Conservation (phyloP, 495 filamentous ascomycete genomes). For the Clavariopsis aquatica region DNA sequence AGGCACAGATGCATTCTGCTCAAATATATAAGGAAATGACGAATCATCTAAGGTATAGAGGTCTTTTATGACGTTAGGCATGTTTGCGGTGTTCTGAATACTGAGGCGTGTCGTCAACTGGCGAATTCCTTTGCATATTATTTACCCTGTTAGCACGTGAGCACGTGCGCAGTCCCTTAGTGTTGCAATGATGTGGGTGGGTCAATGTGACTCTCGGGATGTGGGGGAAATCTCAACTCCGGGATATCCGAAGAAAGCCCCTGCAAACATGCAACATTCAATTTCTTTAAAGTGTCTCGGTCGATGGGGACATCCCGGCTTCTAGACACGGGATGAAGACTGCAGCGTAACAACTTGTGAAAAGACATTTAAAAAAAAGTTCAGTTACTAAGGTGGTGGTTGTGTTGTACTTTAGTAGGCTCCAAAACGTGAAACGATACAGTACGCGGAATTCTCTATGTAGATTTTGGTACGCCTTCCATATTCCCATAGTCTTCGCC, state of each 20-base stretch:
- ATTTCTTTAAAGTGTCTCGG: too few species aligned
- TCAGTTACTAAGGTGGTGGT: too few species aligned
- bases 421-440: too few species aligned
- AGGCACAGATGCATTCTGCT: slow-evolving; percentile 45
- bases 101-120: too few species aligned
- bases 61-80: slow-evolving; percentile 34
- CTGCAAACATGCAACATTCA: too few species aligned
- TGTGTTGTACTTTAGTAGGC: too few species aligned
- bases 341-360: too few species aligned
- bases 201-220: neutral
- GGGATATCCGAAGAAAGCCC: neutral
- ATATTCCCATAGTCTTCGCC: slow-evolving; percentile 13
- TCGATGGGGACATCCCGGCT: too few species aligned
- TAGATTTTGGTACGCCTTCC: slow-evolving; percentile 14
- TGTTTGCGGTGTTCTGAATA: neutral
- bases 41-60: slow-evolving; percentile 42
- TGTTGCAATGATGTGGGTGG: neutral
- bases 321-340: too few species aligned
- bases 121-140: neutral
- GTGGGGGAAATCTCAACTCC: neutral
- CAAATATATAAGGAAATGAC: slow-evolving; percentile 45
- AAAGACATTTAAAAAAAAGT: too few species aligned
- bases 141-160: neutral
- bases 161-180: neutral
- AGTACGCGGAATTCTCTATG: neutral